Evolutionary conservation across 2,329 filamentous ascomycete genomes (phyloP), one percentile per base, ranked within the genome.

Genomic region (Neofusicoccum sp.): DNA sequence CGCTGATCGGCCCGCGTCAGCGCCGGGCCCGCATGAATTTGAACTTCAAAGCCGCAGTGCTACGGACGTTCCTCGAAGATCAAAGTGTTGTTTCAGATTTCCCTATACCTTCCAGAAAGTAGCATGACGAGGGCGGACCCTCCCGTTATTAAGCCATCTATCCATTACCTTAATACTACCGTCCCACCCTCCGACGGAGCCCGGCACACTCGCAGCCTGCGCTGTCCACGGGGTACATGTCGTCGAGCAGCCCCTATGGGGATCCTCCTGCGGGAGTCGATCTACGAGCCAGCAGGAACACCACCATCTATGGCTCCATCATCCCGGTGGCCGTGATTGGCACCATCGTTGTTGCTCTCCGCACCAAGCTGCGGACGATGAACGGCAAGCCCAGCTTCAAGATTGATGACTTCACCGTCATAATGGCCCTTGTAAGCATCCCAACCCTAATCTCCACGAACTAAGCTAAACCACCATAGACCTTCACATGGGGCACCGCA

Each of bases 321-420:
- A 58, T 62, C 33, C 38, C 60, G 4, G 26, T 62, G 7, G 51
- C 51, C n/a, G 28, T 58, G 9, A 51, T 62, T 24, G 60, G 40
- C 4, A 58, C 60, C 14, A 24, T 58, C 6, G 20, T 43, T 7
- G 60, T 62, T 9, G 44, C 36, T 3, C 26, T 62, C 1, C 60
- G 60, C 8, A 26, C 36, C 16, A 7, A 38, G n/a, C 12, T 38
- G 28, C 30, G 60, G 34, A 49, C 14, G 3, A 47, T 34, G 30
- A 43, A 41, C 9, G 38, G 40, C 14, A 40, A 33, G 12, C 38
- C 45, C 3, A 16, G 26, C 26, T 47, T 62, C 14, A 34, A 40
- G 7, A 26, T 33, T 9, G 60, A 62, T 28, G 60, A 62, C 33
- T 49, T 44, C 16, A 41, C 45, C 9, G 36, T 58, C 33, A 26